A percentile compares a stretch with the other conserved stretches of the same genome.
These are phyloP conservation scores for Chaetomiaceae sp. DNA, from an alignment of 2,329 filamentous ascomycete genomes.

Conservation along the genomic window DNA sequence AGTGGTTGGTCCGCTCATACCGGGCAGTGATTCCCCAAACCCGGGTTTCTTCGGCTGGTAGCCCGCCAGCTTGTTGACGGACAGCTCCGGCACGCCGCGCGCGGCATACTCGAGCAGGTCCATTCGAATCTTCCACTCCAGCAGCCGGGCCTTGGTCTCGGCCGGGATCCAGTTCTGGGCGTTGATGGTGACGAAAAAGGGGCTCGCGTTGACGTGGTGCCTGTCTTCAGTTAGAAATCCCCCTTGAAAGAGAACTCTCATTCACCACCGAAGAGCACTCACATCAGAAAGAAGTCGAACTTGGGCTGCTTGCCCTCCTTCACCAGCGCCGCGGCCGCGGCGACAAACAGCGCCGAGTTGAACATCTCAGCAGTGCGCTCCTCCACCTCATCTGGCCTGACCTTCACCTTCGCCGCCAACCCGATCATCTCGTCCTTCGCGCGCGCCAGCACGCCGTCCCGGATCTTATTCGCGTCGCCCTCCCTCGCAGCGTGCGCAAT, in stretches of 20 bases:
- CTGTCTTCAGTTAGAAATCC: constrained; percentile 37
- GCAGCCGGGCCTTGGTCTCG: constrained; percentile 58
- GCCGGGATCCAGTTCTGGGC: constrained; percentile 53
- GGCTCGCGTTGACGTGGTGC: constrained; percentile 65
- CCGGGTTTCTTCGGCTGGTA: constrained; percentile 49
- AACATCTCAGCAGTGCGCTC: constrained; percentile 58
- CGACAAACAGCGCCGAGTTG: constrained; percentile 50
- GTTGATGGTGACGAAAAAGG: constrained; percentile 69
- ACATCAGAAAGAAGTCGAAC: constrained; percentile 73
- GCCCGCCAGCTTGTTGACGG: constrained; percentile 49
- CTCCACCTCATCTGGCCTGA: constrained; percentile 51
- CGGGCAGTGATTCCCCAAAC: constrained; percentile 34
- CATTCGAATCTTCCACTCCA: constrained; percentile 76
- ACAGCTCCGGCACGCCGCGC: constrained; percentile 55
- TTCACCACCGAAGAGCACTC: constrained; percentile 22
- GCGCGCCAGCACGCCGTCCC: constrained; percentile 60
- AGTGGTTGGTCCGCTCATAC: constrained; percentile 26
- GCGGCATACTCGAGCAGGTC: constrained; percentile 71
- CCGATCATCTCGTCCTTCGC: constrained; percentile 58
- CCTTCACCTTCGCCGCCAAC: constrained; percentile 52
- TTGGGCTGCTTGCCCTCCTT: constrained; percentile 55
- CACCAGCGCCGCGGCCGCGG: constrained; percentile 44
- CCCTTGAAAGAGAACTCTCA: neutral
- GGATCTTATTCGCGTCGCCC: constrained; percentile 57
- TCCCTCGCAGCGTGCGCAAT: constrained; percentile 46